Evolutionary conservation across 2,329 filamentous ascomycete species (phyloP), one percentile per base, ranked within the genome.

Genomic region (Chaetomiaceae sp.): DNA sequence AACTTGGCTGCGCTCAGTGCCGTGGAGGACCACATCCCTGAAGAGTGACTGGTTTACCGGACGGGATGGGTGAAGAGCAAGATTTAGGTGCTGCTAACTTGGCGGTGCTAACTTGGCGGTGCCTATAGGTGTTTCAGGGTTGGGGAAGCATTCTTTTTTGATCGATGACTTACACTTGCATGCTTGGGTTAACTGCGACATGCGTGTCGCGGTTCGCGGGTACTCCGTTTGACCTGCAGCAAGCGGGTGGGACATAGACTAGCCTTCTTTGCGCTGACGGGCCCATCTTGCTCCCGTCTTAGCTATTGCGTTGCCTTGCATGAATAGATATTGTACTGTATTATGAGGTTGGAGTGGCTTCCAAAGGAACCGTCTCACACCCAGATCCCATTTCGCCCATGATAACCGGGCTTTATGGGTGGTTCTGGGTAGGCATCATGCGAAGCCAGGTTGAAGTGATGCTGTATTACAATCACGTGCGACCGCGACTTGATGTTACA

Each of bases 1-100:
- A 83, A 82, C 62, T 69, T 82, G 33, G 80, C 76, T 1, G 77
- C 77, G 2, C 65, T 81, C 14, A 80, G 77, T 53, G 65, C 72
- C 1, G 73, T 82, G 0, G 79, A 80, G 63, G 79, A 78, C 0
- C 73, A 73, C 23, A 71, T 82, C 42, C 52, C 52, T 2, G 33
- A 2, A 3, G 23, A 37, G 30, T 23, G 36, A 10, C n/a, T n/a
- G n/a, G n/a, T n/a, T 53, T 43, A 50, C 40, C 51, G 3, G 37
- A 4, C 3, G 21, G 27, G 25, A 2, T 43, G 47, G 44, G 40
- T 44, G 36, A 47, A 43, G 48, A 48, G 55, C 45, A 50, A 51
- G 48, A 32, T 51, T 7, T 52, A 37, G 18, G 21, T 10, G 18
- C 21, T 25, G n/a, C n/a, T 20, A 20, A 4, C 13, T 33, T 8